Evolutionary conservation across 2,329 filamentous ascomycete genomes (phyloP).

Genomic region (Zasmidium angulare): DNA sequence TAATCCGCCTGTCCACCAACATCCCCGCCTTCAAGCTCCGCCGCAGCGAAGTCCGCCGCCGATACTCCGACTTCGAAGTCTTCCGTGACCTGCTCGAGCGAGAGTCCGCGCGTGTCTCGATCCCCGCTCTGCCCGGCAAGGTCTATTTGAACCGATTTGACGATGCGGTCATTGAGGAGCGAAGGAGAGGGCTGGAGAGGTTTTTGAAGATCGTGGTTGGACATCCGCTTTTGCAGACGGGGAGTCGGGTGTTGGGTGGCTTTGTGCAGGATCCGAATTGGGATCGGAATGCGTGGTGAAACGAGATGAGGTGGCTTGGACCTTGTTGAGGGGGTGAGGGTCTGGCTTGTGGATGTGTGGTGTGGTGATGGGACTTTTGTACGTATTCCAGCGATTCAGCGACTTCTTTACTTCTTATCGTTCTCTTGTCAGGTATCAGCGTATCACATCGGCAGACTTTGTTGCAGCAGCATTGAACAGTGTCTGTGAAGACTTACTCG

Average conservation of each 20-base stretch:
- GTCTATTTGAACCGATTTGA: constrained; percentile 98
- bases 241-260: constrained; percentile 90
- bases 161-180: constrained; percentile 95
- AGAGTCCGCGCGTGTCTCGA: constrained; percentile 89
- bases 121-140: constrained; percentile 92
- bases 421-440: background rate
- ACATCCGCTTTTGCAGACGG: constrained; percentile 93
- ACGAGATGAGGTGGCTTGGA: background rate
- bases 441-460: background rate
- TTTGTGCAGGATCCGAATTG: constrained; percentile 96
- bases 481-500: too few relatives aligned
- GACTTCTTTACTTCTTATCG: background rate
- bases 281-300: constrained; percentile 83
- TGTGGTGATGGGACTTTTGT: background rate
- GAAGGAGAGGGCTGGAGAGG: constrained; percentile 85
- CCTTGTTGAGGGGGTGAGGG: background rate
- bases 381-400: background rate
- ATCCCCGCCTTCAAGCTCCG: constrained; percentile 98
- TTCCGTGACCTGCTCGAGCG: constrained; percentile 98
- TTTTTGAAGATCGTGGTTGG: constrained; percentile 98
- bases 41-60: constrained; percentile 76
- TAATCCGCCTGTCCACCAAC: constrained; percentile 96
- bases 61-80: constrained; percentile 98
- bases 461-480: background rate
- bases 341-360: background rate